Base-by-base conservation (phyloP, 2,329 filamentous ascomycete genomes). In the Hysterium pulicare region DNA sequence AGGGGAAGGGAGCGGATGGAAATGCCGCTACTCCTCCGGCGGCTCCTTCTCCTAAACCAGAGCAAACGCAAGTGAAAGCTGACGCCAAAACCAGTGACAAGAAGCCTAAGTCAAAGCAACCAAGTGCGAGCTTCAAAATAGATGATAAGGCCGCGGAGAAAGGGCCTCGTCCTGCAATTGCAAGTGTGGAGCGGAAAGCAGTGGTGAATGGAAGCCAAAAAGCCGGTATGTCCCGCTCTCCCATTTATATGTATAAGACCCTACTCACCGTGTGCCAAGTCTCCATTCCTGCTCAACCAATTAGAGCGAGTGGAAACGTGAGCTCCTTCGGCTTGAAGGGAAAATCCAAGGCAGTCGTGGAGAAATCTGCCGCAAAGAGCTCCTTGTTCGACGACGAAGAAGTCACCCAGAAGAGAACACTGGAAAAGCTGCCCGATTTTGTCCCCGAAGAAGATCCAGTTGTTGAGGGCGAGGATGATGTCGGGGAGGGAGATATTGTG, bases 301-400 rank as follows among this genome's bases (percentile, higher is more conserved):
- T 73, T 41, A 87, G 83, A 66, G 82, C 81, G 46, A 82, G 80
- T 54, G 77, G 80, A 38, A 90, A 90, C 59, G 79, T 94, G 36
- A 86, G 86, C 62, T 84, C 84, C 23, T 97, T 97, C 59, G 91
- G 90, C 2, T 82, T 97, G 34, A 77, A 76, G 45, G 77, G 78
- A 44, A 93, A 88, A 62, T 71, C 79, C 32, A 74, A 75, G 39
- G 68, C 72, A 37, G 88, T 89, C 40, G 67, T 66, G 17, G 84
- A 87, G 39, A 89, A 87, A 58, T 66, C 78, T 3, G 74, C 80
- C 16, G 89, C 88, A 60, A 84, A 84, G 53, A 89, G 87, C 47
- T 74, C 95, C 17, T 83, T 90, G 54, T 83, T 96, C 55, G 90
- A 87, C 47, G 91, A 96, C 59, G 91, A 96, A 57, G 88, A 95